Evolutionary conservation across 2,329 filamentous ascomycete species (phyloP).

Genomic region (Simplicillium aogashimaense): DNA sequence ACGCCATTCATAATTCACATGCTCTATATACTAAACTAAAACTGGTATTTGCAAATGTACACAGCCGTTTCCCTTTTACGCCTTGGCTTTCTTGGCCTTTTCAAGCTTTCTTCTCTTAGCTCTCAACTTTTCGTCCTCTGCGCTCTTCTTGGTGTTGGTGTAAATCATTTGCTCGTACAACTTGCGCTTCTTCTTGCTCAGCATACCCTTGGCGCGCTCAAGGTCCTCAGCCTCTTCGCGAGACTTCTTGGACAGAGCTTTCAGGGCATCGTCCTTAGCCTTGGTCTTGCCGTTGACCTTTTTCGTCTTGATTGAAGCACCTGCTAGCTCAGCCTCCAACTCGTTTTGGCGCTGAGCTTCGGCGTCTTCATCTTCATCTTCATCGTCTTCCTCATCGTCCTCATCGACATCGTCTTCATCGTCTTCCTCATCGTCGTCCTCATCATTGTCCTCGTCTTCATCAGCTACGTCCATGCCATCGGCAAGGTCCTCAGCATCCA

Average conservation of each 20-base stretch:
- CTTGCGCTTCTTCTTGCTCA: constrained; percentile 96
- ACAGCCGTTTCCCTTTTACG: constrained; percentile 13
- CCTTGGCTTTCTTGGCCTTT: constrained; percentile 40
- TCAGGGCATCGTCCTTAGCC: constrained; percentile 59
- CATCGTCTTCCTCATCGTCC: constrained; percentile 23
- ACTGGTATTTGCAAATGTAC: not conserved
- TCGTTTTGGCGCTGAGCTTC: constrained; percentile 75
- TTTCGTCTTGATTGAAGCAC: constrained; percentile 47
- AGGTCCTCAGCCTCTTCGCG: constrained; percentile 76
- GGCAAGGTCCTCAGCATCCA: constrained; percentile 34
- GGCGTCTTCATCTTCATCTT: constrained; percentile 27
- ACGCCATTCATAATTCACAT: constrained; percentile 3
- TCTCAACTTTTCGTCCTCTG: constrained; percentile 77
- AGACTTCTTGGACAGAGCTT: constrained; percentile 60
- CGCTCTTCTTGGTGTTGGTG: constrained; percentile 86
- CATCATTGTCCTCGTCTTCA: constrained; percentile 22
- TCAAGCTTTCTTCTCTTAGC: constrained; percentile 88
- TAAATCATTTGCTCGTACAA: constrained; percentile 96
- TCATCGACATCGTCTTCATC: constrained; percentile 33
- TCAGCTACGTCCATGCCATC: constrained; percentile 39
- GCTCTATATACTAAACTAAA: constrained; percentile 6
- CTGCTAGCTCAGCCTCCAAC: constrained; percentile 83
- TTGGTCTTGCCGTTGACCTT: constrained; percentile 39
- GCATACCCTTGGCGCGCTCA: constrained; percentile 94
- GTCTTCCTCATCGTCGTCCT: constrained; percentile 35